Conservation (phyloP, 352 stramenopile species). For the Pythium aristosporum region DNA sequence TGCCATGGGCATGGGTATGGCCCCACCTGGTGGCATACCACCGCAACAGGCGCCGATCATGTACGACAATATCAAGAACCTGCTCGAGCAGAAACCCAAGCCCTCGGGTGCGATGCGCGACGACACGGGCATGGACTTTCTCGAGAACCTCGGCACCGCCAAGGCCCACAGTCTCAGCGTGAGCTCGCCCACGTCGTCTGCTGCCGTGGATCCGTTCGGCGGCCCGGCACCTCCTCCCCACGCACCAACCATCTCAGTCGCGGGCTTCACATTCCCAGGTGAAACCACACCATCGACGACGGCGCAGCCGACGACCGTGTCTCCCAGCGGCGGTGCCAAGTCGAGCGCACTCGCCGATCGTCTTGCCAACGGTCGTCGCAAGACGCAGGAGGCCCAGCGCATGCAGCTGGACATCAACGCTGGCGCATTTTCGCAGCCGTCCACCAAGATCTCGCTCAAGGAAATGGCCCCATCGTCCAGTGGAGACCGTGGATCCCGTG, state of each 20-base stretch:
- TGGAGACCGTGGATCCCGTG: constrained; percentile 16
- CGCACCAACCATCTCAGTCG: constrained; percentile 7
- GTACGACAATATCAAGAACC: constrained; percentile 86
- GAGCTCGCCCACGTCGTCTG: constrained; percentile 23
- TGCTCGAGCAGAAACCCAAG: constrained; percentile 72
- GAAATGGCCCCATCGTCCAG: constrained; percentile 32
- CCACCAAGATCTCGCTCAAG: constrained; percentile 61
- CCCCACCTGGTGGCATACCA: constrained; percentile 12
- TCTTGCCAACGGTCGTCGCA: constrained; percentile 56
- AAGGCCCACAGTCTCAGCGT: constrained; percentile 38
- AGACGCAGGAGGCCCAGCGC: constrained; percentile 70
- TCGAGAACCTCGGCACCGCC: constrained; percentile 49
- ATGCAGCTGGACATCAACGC: constrained; percentile 60
- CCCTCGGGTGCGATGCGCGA: constrained; percentile 29
- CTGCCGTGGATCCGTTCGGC: constrained; percentile 33
- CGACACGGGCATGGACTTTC: constrained; percentile 64
- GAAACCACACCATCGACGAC: background rate
- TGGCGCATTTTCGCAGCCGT: constrained; percentile 42
- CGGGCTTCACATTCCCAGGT: constrained; percentile 21
- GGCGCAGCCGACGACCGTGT: background rate
- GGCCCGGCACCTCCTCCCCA: constrained; percentile 11
- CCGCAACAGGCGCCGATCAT: constrained; percentile 44
- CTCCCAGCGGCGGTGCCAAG: constrained; percentile 31
- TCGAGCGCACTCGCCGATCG: constrained; percentile 64
- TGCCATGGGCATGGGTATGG: constrained; percentile 10